phyloP scores from a whole-genome alignment of 768 basidiomycete species.

The Boletus subparvulus region DNA sequence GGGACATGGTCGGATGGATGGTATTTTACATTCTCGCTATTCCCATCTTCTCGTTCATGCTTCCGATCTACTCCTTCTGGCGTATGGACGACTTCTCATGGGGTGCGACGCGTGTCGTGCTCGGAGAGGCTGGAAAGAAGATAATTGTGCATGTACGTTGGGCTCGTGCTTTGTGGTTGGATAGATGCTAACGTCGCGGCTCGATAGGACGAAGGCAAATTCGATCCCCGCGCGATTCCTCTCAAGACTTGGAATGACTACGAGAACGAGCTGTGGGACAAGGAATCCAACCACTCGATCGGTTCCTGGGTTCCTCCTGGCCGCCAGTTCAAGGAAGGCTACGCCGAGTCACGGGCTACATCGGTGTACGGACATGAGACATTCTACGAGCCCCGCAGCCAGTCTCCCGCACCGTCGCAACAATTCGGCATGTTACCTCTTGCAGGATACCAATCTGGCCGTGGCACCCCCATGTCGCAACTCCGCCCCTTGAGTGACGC shows the following conservation, averaged over 20 bases:
- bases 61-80: constrained; percentile 97
- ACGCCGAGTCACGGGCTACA: constrained; percentile 72
- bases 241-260: constrained; percentile 97
- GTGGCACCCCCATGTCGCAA: constrained; percentile 65
- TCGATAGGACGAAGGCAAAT: constrained; percentile 91
- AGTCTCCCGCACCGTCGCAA: constrained; percentile 70
- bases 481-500: constrained; percentile 34
- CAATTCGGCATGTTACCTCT: constrained; percentile 57
- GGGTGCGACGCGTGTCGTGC: constrained; percentile 89
- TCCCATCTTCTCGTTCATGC: constrained; percentile 88
- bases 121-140: constrained; percentile 95
- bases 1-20: constrained; percentile 99
- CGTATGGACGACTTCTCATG: constrained; percentile 97
- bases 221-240: constrained; percentile 90
- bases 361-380: constrained; percentile 89
- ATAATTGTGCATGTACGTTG: constrained; percentile 84
- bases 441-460: constrained; percentile 74
- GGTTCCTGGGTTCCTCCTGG: constrained; percentile 87
- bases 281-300: constrained; percentile 93
- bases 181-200: constrained; percentile 7
- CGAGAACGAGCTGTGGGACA: constrained; percentile 96
- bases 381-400: constrained; percentile 71
- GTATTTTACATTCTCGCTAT: constrained; percentile 94
- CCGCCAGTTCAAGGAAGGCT: constrained; percentile 69
- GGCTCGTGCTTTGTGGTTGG: not conserved